Conservation (phyloP, 352 stramenopile genomes). For the Globisporangium splendens region DNA sequence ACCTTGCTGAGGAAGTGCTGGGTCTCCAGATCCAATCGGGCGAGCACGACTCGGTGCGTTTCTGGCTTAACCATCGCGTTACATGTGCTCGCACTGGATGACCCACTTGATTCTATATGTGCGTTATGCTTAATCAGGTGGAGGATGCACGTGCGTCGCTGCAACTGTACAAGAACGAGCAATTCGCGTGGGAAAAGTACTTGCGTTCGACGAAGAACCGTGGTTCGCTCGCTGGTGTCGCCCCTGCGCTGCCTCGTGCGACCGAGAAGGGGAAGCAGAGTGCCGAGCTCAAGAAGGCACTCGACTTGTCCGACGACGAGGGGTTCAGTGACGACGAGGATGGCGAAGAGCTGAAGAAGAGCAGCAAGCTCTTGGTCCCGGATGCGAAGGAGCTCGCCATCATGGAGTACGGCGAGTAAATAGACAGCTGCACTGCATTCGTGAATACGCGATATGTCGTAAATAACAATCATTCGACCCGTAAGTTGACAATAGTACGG, state of each 20-base stretch:
- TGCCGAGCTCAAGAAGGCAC: slow-evolving; percentile 18
- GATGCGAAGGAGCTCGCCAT: slow-evolving; percentile 68
- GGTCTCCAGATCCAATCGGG: slow-evolving; percentile 67
- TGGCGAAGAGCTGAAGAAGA: slow-evolving; percentile 16
- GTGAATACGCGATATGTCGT: no score
- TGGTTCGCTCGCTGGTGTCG: slow-evolving; percentile 46
- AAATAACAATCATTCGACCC: no score
- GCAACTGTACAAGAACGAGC: slow-evolving; percentile 79
- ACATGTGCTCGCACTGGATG: no score
- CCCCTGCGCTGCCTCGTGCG: slow-evolving; percentile 39
- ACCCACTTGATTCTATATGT: no score
- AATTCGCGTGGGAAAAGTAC: slow-evolving; percentile 85
- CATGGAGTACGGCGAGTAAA: slow-evolving; percentile 73
- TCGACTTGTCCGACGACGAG: slow-evolving; percentile 23
- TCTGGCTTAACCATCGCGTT: neutral
- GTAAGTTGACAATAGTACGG: no score
- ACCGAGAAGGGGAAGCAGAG: slow-evolving; percentile 18
- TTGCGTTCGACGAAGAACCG: slow-evolving; percentile 58
- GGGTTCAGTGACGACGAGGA: slow-evolving; percentile 5
- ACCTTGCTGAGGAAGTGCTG: slow-evolving; percentile 69
- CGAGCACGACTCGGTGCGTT: slow-evolving; percentile 82
- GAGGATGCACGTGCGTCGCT: slow-evolving; percentile 77
- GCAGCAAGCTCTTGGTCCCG: slow-evolving; percentile 27
- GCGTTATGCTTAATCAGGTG: slow-evolving; percentile 37
- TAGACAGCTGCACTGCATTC: neutral